phyloP scores from a whole-genome alignment of 2,329 filamentous ascomycete species.

The Chaetomium sp. region DNA sequence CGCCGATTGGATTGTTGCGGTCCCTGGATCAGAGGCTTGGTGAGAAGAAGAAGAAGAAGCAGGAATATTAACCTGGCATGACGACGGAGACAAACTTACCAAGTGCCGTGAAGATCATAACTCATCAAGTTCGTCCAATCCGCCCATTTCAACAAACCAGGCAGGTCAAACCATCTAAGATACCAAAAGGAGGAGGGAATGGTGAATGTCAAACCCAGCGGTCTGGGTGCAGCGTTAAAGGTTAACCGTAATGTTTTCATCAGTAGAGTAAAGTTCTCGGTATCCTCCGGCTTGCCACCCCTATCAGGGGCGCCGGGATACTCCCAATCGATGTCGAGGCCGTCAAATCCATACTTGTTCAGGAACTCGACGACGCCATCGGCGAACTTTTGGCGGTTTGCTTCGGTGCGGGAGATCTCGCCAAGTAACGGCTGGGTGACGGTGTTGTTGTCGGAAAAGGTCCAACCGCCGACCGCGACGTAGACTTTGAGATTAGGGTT shows the following conservation, averaged over 20 bases:
- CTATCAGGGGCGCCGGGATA: neutral
- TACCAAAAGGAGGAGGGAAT: neutral
- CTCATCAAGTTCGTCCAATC: constrained; percentile 1
- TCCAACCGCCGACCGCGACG: neutral
- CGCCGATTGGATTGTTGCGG: neutral
- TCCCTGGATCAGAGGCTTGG: neutral
- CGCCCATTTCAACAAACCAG: neutral
- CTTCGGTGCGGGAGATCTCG: neutral
- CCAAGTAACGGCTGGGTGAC: neutral
- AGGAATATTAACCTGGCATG: too few relatives aligned
- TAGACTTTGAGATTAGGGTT: neutral
- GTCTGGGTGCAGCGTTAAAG: neutral
- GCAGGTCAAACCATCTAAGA: neutral
- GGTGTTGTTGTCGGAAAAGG: neutral
- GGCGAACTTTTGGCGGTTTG: neutral
- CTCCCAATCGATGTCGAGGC: neutral
- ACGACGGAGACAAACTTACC: too few relatives aligned
- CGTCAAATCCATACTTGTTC: neutral
- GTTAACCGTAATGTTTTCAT: neutral
- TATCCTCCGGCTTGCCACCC: neutral
- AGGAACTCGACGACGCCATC: neutral
- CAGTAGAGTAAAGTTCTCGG: neutral
- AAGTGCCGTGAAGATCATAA: neutral
- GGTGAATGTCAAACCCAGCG: neutral
- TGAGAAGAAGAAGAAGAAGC: too few relatives aligned